Evolutionary conservation across 768 basidiomycete species (phyloP).

Genomic region (Floccularia luteovirens): DNA sequence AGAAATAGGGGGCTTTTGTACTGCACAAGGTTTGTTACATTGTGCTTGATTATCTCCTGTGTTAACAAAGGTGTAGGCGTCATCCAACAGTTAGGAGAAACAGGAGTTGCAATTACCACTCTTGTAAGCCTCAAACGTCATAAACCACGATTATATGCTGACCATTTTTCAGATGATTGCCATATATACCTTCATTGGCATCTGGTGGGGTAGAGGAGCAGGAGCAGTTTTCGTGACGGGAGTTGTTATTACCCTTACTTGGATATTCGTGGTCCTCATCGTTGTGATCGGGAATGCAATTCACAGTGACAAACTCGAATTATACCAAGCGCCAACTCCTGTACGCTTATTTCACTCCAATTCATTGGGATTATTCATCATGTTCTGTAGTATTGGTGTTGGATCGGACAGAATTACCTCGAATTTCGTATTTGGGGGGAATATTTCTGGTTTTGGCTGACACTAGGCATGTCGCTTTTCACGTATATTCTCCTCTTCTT

Average conservation of each 20-base stretch:
- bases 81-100: conserved; percentile 33
- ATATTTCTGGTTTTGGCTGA: conserved; percentile 21
- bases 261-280: conserved; percentile 27
- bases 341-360: conserved; percentile 12
- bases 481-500: conserved; percentile 18
- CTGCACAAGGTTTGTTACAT: conserved; percentile 22
- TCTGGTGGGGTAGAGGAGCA: conserved; percentile 24
- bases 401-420: conserved; percentile 11
- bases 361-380: neutral
- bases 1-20: conserved; percentile 22
- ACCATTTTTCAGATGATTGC: conserved; percentile 21
- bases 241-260: conserved; percentile 18
- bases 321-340: conserved; percentile 26
- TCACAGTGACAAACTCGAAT: conserved; percentile 9
- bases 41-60: neutral
- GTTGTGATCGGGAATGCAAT: conserved; percentile 18
- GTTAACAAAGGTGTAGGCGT: conserved; percentile 15
- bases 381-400: conserved; percentile 18
- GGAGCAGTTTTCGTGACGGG: conserved; percentile 17
- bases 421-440: conserved; percentile 13
- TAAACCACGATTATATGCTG: neutral
- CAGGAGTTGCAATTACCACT: conserved; percentile 31
- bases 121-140: conserved; percentile 19
- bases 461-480: conserved; percentile 13
- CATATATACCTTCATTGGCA: conserved; percentile 30